phyloP scores from a whole-genome alignment of 2,329 filamentous ascomycete genomes.

The Sclerotinia spermophila region DNA sequence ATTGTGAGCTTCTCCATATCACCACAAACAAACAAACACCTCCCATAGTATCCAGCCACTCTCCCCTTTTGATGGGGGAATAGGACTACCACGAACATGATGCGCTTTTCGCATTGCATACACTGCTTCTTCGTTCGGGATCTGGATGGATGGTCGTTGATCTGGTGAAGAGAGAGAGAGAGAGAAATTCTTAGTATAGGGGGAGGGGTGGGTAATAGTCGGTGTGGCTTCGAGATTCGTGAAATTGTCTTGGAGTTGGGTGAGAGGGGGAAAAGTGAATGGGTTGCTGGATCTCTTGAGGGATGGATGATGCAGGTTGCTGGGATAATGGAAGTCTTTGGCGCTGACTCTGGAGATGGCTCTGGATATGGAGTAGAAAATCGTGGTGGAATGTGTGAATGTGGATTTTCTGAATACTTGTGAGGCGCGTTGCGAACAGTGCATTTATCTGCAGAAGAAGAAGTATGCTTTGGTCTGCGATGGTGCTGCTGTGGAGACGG shows the following conservation, averaged over 20 bases:
- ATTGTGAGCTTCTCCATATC: not conserved
- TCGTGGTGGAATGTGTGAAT: not conserved
- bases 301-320: not conserved
- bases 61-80: not conserved
- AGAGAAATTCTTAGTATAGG: slow-evolving; percentile 14
- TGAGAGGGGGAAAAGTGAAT: not conserved
- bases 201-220: slow-evolving; percentile 16
- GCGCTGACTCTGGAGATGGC: not conserved
- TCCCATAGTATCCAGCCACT: not conserved
- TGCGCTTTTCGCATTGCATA: slow-evolving; percentile 14
- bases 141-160: slow-evolving; percentile 3
- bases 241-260: slow-evolving; percentile 12
- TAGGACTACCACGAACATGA: slow-evolving; percentile 5
- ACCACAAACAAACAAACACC: slow-evolving; percentile 3
- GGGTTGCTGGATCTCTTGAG: not conserved
- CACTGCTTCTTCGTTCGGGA: slow-evolving; percentile 1
- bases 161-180: slow-evolving; percentile 1
- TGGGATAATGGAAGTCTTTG: no score
- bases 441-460: not conserved
- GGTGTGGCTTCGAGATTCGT: slow-evolving; percentile 16
- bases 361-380: not conserved
- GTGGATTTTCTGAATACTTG: not conserved
- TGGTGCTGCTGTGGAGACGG: not conserved
- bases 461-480: not conserved
- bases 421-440: not conserved